phyloP scores from a whole-genome alignment of 176 grass and related monocot species.

The Eremochloa ophiuroides region DNA sequence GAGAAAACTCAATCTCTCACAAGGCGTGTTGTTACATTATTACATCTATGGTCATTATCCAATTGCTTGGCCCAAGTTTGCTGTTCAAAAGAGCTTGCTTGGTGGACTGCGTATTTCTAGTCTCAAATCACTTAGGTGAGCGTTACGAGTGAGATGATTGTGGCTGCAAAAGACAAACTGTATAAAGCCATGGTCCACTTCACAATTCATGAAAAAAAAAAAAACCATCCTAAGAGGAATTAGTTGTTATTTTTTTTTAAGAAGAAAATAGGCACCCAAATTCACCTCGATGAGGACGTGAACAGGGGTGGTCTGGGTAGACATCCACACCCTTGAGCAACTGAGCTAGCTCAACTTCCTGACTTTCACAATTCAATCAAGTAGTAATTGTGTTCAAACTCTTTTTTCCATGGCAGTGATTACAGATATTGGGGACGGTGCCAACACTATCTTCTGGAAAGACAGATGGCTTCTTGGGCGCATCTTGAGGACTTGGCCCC shows the following conservation, averaged over 20 bases:
- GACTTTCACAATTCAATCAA: neutral
- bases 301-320: neutral
- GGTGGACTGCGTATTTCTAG: neutral
- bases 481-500: neutral
- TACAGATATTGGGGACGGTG: neutral
- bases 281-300: neutral
- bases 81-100: neutral
- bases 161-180: neutral
- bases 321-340: neutral
- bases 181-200: neutral
- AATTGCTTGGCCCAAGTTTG: neutral
- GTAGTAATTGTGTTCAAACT: neutral
- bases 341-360: neutral
- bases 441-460: neutral
- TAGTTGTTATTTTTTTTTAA: neutral
- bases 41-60: neutral
- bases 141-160: neutral
- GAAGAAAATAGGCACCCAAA: neutral
- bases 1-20: neutral
- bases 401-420: too few species aligned
- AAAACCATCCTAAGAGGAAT: neutral
- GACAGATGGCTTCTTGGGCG: neutral
- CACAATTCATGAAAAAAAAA: neutral
- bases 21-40: neutral
- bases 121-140: neutral